Evolutionary conservation across 805 yeast species (phyloP).

Genomic region (Cyberlindnera saturnus): DNA sequence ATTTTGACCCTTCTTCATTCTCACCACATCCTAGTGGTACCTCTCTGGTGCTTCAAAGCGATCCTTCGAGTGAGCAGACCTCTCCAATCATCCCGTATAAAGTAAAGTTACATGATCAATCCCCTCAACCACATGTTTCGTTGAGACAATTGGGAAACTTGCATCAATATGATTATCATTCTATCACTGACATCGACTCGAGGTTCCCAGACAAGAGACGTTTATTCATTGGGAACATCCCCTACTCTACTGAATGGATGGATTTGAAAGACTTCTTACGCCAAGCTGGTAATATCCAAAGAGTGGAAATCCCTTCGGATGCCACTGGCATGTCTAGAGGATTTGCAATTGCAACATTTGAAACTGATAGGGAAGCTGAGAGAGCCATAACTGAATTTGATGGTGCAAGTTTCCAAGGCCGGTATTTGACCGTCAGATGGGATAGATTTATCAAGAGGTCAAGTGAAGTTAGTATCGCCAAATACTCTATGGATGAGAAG

Average conservation of each 20-base stretch:
- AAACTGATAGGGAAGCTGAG: conserved; percentile 38
- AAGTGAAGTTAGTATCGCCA: conserved; percentile 9
- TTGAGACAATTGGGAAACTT: conserved; percentile 12
- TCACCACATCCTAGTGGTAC: too few species aligned
- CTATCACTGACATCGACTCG: conserved; percentile 15
- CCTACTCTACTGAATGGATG: conserved; percentile 38
- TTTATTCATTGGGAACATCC: conserved; percentile 51
- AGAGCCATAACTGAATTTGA: conserved; percentile 45
- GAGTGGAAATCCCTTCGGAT: conserved; percentile 34
- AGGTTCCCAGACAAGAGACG: conserved; percentile 30
- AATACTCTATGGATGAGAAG: not conserved
- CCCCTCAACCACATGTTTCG: conserved; percentile 9
- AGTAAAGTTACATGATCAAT: not conserved
- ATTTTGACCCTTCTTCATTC: too few species aligned
- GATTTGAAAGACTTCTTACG: conserved; percentile 32
- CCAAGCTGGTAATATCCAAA: conserved; percentile 13
- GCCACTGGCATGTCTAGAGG: conserved; percentile 43
- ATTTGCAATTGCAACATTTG: conserved; percentile 57
- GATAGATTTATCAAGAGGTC: conserved; percentile 42
- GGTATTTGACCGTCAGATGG: conserved; percentile 53
- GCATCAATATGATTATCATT: conserved; percentile 21
- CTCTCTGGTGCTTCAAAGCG: too few species aligned
- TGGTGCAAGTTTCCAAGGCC: conserved; percentile 49
- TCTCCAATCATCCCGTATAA: too few species aligned
- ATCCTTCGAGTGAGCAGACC: too few species aligned